Evolutionary conservation across 2,329 filamentous ascomycete genomes (phyloP), one percentile per base, ranked within the genome.

Genomic region (Talaromyces sp.): DNA sequence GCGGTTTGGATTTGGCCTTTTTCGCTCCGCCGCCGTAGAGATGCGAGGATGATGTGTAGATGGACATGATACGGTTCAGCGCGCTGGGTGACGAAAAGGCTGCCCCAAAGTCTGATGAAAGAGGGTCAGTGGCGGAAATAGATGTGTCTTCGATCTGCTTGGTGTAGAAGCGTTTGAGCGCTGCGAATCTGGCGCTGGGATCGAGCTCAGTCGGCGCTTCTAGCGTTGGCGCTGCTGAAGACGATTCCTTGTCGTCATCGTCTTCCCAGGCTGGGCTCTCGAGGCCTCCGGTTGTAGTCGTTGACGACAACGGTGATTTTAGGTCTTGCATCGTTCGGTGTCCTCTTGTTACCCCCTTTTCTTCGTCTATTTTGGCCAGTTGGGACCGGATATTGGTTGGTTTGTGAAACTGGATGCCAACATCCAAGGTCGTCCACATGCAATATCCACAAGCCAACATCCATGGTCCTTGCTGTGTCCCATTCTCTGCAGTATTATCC

Each of bases 391-490:
- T 92, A 64, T 92, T 91, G 62, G 91, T 95, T 10, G 90, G 87
- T 68, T 93, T 93, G 70, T 93, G 91, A 72, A 99, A 96, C 69
- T 91, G 87, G 74, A 99, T 88, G 42, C 90, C 92, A 49, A 96
- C 90, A 72, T 99, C 95, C 58, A 89, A 84, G 1, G 92, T 93
- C 65, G 86, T 91, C 95, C 95, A 99, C 74, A 90, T 88, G 79
- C 95, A 99, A 76, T 96, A 96, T 57, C 88, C 86, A 79, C 95
- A 99, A 42, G 88, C 85, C 49, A 99, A 82, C 36, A 93, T 87
- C 76, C 88, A 97, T 0, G 90, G 88, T 1, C 84, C 84, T 57
- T 77, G 75, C 58, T 77, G 76, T 17, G 69, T 66, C n/a, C 70
- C 65, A 65, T 72, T 74, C 65, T 75, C 72, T 57, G 73, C 67